Base-by-base conservation (phyloP, 2,329 filamentous ascomycete species). In the Waltergamsia citrina region DNA sequence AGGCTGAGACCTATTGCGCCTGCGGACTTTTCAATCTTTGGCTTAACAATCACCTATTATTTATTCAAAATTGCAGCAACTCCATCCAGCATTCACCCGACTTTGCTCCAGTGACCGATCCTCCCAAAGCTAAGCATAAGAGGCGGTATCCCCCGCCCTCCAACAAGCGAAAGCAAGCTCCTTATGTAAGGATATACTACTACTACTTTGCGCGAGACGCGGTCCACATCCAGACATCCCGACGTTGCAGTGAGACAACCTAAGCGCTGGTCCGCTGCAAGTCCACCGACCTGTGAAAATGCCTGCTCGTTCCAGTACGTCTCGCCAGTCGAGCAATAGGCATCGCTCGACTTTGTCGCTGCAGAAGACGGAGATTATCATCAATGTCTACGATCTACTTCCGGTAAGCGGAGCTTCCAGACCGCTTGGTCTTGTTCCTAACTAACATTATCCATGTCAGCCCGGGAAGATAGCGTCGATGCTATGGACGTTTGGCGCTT, bases 381-480 rank as follows among this genome's bases (percentile, higher is more conserved):
- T 88, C 50, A 78, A 87, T 50, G 77, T 86, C 48, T 88, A 88
- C 50, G 83, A 87, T 54, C 64, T 87, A 7, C 64, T 88, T 12
- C 78, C 82, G 25, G 79, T 83, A 67, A 43, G 65, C 43, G 20
- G 32, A 32, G 18, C 7, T 30, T 25, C 17, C 23, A 16, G 36
- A 31, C 19, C 26, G 19, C 32, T 36, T 20, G 37, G 30, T 32
- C 8, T 32, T 19, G 9, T 5, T 21, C 20, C 17, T 5, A 7
- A 6, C 15, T 33, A 18, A 33, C 20, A 24, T 16, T 8, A 16
- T 14, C 12, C 16, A 21, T 18, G 35, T 42, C 39, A 86, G 74
- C 81, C 83, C 26, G 81, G 84, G 32, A 76, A 77, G 45, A 56
- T 92, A 25, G 80, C 84, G n/a, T 78, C 81, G 0, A 47, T 85